phyloP scores from a whole-genome alignment of 176 grass and related monocot genomes.

The Avena eriantha region DNA sequence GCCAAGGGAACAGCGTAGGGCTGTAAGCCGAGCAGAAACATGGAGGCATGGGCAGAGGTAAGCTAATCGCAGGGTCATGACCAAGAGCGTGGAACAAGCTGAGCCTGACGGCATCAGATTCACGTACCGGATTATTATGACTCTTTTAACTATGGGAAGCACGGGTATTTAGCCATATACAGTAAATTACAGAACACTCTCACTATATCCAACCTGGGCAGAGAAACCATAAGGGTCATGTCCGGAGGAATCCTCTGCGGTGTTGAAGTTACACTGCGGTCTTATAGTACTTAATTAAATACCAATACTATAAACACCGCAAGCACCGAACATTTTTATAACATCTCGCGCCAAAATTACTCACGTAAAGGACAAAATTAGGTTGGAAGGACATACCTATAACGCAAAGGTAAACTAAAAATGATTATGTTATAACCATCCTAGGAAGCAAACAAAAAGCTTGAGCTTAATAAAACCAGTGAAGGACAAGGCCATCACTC shows the following conservation, averaged over 20 bases:
- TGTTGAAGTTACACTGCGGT: neutral
- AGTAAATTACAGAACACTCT: neutral
- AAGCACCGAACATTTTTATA: slow-evolving; percentile 19
- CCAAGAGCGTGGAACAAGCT: neutral
- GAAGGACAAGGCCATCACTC: slow-evolving; percentile 16
- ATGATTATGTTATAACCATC: slow-evolving; percentile 23
- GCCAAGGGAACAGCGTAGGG: neutral
- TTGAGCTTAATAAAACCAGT: slow-evolving; percentile 26
- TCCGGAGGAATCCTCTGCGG: neutral
- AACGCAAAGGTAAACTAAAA: slow-evolving; percentile 23
- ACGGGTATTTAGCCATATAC: neutral
- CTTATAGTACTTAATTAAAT: slow-evolving; percentile 29
- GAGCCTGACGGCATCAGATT: neutral
- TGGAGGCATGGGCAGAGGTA: neutral
- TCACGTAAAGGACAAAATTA: slow-evolving; percentile 38
- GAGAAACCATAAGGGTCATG: neutral
- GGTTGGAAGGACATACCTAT: slow-evolving; percentile 37
- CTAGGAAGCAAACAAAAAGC: slow-evolving; percentile 27
- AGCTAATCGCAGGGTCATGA: neutral
- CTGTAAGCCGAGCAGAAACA: neutral
- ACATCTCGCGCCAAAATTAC: slow-evolving; percentile 4
- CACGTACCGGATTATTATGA: no score
- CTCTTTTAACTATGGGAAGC: neutral
- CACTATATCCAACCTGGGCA: neutral
- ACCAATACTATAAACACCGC: slow-evolving; percentile 14